These are phyloP conservation scores for Trypanosoma platydactyli DNA, from an alignment of 208 protist genomes.

Conservation along the genomic window DNA sequence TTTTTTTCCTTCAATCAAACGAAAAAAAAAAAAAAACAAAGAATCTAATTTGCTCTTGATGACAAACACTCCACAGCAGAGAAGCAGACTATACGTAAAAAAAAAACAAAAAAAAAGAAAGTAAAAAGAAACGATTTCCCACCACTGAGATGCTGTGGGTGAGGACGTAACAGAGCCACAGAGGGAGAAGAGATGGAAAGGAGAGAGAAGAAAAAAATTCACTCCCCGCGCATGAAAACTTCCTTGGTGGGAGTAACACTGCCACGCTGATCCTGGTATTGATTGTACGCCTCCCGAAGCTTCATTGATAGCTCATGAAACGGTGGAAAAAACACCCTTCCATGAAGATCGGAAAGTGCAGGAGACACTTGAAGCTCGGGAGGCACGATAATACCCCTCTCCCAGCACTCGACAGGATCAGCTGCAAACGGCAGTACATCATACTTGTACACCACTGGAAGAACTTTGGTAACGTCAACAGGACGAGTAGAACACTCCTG, in stretches of 20 bases:
- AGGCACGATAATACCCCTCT: slow-evolving; percentile 22
- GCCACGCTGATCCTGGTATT: slow-evolving; percentile 1
- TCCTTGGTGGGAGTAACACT: background rate
- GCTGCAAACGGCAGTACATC: slow-evolving; percentile 26
- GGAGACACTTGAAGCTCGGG: slow-evolving; percentile 25
- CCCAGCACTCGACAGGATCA: slow-evolving; percentile 29
- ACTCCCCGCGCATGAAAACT: background rate
- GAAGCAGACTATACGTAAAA: too few relatives aligned
- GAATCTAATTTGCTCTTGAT: background rate
- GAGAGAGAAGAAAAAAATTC: background rate
- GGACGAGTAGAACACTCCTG: background rate
- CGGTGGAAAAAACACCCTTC: slow-evolving; percentile 17
- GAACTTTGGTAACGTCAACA: slow-evolving; percentile 1
- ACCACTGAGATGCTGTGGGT: too few relatives aligned
- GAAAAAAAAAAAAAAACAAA: too few relatives aligned
- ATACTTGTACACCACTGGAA: slow-evolving; percentile 19
- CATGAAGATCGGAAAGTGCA: slow-evolving; percentile 14
- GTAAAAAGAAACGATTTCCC: too few relatives aligned
- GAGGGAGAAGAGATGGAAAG: slow-evolving; percentile 14
- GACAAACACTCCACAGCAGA: slow-evolving; percentile 6
- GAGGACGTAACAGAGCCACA: too few relatives aligned
- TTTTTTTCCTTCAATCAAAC: slow-evolving; percentile 15
- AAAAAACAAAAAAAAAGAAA: too few relatives aligned
- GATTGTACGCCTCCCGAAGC: slow-evolving; percentile 21
- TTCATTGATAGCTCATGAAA: slow-evolving; percentile 30